These are phyloP conservation scores for Rhizoclosmatium sp. DNA, from an alignment of 192 early-diverging fungal species.

Conservation along the genomic window DNA sequence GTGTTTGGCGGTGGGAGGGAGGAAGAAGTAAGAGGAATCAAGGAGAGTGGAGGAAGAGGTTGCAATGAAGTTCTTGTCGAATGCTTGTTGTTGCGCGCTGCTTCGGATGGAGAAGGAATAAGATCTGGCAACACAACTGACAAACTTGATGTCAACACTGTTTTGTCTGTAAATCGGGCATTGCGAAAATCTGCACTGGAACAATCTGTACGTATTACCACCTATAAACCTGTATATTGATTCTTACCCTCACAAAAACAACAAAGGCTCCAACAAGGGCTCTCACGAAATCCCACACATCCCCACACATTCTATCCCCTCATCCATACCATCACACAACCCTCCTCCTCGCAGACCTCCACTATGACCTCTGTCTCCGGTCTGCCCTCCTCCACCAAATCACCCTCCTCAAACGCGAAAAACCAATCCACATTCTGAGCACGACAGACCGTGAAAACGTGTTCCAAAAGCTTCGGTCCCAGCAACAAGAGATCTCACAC, in stretches of 20 bases:
- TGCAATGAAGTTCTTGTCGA: constrained; percentile 20
- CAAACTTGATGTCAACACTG: background rate
- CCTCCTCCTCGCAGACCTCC: constrained; percentile 4
- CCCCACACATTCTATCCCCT: background rate
- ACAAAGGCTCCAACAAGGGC: background rate
- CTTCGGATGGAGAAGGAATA: background rate
- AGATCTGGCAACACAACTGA: background rate
- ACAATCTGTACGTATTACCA: constrained; percentile 5
- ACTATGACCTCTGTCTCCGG: constrained; percentile 25
- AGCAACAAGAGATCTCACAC: constrained; percentile 33
- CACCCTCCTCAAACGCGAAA: background rate
- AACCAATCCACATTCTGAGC: constrained; percentile 1
- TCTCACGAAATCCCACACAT: background rate
- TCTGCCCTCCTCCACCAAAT: constrained; percentile 6
- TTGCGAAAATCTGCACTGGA: constrained; percentile 24
- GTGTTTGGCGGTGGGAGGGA: background rate
- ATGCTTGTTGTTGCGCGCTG: constrained; percentile 8
- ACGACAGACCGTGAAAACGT: constrained; percentile 32
- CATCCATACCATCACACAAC: background rate
- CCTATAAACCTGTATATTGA: background rate
- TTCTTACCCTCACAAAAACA: background rate
- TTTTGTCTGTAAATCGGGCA: background rate
- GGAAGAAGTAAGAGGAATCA: background rate
- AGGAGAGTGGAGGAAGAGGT: background rate
- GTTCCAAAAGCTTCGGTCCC: constrained; percentile 30